Percentiles rank a stretch among this genome's conserved stretches.
Conservation (phyloP, 1,284 basidiomycete species). For the Rhodotorula sp. region DNA sequence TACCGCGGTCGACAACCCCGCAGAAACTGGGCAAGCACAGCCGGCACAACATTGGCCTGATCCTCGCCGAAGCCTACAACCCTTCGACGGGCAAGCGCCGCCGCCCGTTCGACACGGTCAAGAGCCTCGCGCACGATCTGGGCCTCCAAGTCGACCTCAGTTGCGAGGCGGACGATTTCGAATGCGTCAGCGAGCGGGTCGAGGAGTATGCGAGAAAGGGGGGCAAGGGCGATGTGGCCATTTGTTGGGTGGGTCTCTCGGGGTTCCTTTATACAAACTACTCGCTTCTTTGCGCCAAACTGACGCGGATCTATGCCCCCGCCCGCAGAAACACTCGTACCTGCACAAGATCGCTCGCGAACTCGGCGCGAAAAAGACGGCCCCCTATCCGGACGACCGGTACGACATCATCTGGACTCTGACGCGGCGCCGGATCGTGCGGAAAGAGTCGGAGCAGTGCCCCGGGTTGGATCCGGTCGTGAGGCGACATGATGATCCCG, state of each 20-base stretch:
- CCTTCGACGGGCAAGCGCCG: conserved; percentile 40
- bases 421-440: conserved; percentile 32
- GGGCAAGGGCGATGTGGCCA: conserved; percentile 40
- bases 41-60: conserved; percentile 45
- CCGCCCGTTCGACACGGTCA: conserved; percentile 48
- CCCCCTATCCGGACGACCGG: conserved; percentile 41
- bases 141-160: conserved; percentile 46
- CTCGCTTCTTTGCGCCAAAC: background rate
- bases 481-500: conserved; percentile 26
- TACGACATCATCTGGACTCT: conserved; percentile 44
- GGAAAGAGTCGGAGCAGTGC: conserved; percentile 42
- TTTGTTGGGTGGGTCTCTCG: conserved; percentile 43
- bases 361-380: conserved; percentile 40
- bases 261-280: too few species aligned
- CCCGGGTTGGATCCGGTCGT: conserved; percentile 35
- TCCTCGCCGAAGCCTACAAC: conserved; percentile 46
- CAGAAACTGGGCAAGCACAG: conserved; percentile 42
- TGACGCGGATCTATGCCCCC: background rate
- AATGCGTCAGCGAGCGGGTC: conserved; percentile 44
- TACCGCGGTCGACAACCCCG: too few species aligned
- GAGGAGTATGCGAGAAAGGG: conserved; percentile 37
- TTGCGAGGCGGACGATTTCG: conserved; percentile 46
- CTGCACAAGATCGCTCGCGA: conserved; percentile 44
- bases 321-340: conserved; percentile 37
- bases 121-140: conserved; percentile 45